A percentile compares a stretch with the other conserved stretches of the same genome.
Conservation (phyloP, 2,329 filamentous ascomycete genomes). For the Niveomyces coronatus region DNA sequence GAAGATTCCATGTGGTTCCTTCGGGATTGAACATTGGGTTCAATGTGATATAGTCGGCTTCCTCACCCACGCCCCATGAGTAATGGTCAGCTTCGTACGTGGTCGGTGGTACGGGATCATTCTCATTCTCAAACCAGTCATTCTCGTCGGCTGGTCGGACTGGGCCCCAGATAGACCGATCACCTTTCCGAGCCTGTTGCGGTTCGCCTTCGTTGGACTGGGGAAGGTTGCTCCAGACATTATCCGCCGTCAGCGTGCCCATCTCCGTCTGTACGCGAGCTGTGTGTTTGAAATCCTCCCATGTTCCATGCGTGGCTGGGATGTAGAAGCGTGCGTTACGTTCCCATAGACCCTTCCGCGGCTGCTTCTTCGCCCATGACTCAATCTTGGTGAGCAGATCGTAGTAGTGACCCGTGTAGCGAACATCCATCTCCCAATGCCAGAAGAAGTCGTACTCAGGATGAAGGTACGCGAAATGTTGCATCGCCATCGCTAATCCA, state of each 20-base stretch:
- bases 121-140: slow-evolving; percentile 62
- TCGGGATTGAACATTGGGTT: slow-evolving; percentile 87
- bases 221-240: slow-evolving; percentile 50
- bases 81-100: slow-evolving; percentile 69
- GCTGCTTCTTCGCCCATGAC: slow-evolving; percentile 61
- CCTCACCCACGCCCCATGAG: slow-evolving; percentile 78
- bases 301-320: slow-evolving; percentile 63
- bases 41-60: slow-evolving; percentile 84
- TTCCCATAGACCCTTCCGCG: slow-evolving; percentile 73
- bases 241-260: slow-evolving; percentile 54
- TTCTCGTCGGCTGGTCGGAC: slow-evolving; percentile 54
- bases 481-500: slow-evolving; percentile 86
- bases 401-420: slow-evolving; percentile 82
- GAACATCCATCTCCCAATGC: slow-evolving; percentile 93
- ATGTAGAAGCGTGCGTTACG: slow-evolving; percentile 70
- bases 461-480: slow-evolving; percentile 82
- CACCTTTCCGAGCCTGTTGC: slow-evolving; percentile 28
- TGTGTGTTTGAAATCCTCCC: slow-evolving; percentile 69
- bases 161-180: slow-evolving; percentile 75
- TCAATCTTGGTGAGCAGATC: slow-evolving; percentile 60
- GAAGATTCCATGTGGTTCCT: slow-evolving; percentile 73
- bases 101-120: slow-evolving; percentile 64
- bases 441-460: slow-evolving; percentile 86
- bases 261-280: slow-evolving; percentile 65
- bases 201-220: slow-evolving; percentile 30